Conservation (phyloP, 139 green algal species). For the Pseudopediastrum boryanum region DNA sequence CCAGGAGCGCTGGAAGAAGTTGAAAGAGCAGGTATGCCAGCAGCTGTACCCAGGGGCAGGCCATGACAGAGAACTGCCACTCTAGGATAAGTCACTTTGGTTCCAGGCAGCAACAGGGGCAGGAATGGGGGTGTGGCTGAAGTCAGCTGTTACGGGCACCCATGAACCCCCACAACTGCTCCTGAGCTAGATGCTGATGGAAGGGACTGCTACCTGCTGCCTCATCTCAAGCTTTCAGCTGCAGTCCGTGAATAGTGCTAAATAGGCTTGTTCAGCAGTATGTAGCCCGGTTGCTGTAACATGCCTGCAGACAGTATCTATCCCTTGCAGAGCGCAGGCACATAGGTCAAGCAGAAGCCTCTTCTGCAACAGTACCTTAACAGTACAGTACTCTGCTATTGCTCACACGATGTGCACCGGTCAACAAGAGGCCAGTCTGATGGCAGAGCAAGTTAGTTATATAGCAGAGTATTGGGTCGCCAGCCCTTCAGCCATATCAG, state of each 20-base stretch:
- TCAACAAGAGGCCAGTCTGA: too few species aligned
- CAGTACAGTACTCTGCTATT: not conserved
- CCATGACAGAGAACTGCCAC: not conserved
- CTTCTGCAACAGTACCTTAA: too few species aligned
- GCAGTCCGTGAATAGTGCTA: too few species aligned
- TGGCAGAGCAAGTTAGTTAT: not conserved
- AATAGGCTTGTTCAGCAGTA: too few species aligned
- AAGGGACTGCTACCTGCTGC: too few species aligned
- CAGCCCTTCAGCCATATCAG: not conserved
- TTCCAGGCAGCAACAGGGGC: not conserved
- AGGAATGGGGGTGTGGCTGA: not conserved
- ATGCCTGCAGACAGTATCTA: too few species aligned
- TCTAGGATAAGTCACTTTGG: not conserved
- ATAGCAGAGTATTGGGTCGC: not conserved
- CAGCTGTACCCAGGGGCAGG: not conserved
- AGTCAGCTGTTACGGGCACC: not conserved
- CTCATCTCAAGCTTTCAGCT: too few species aligned
- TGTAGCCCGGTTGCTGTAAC: too few species aligned
- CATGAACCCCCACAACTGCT: not conserved
- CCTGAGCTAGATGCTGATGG: not conserved
- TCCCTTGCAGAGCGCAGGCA: too few species aligned
- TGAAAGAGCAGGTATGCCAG: slow-evolving; percentile 16
- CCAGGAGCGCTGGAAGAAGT: slow-evolving; percentile 18
- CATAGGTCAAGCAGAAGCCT: too few species aligned
- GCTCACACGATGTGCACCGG: not conserved